Evolutionary conservation across 257 asterid genomes (phyloP), one percentile per base, ranked within the genome.

Genomic region (Nicotiana attenuata): DNA sequence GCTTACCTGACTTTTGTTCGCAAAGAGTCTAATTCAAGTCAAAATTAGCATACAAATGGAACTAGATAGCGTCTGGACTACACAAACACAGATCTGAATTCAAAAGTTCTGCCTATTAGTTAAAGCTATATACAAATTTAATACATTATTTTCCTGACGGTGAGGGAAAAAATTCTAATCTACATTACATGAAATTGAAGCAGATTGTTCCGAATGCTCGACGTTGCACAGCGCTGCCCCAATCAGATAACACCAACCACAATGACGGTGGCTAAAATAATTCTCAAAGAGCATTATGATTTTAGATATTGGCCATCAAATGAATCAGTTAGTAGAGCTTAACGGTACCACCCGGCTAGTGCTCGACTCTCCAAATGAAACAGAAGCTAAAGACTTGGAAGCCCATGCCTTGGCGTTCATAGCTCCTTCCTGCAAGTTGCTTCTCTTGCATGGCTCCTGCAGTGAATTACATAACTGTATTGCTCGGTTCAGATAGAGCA

Each of bases 341-440:
- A 77, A 89, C 57, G 90, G 90, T 26, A 28, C 86, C 60, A 79
- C 90, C 52, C 84, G 90, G 86, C 90, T 89, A 33, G 91, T 47
- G 87, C 92, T 88, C 24, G 92, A 84, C 82, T 93, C 98, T 81
- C 95, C 93, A 65, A 93, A 89, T 13, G 96, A 92, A 77, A 92
- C 94, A 24, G 96, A 88, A 28, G 97, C 96, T 33, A 92, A 86
- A 75, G 98, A 93, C 81, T 92, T 91, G 1, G 98, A 93, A 31
- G 98, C 98, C 98, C 98, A 93, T 60, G 90, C 96, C 86, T 89
- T 89, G 7, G 97, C 98, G 47, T 91, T 93, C 89, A 88, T 85
- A 41, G 97, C 98, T 82, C 97, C 98, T 90, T 92, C 97, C 84
- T 90, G 97, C 85, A 93, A 86, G 85, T 92, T 93, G 87, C 94